Base-by-base conservation (phyloP, 768 basidiomycete species). In the Rhodosporidiobolus odoratus region DNA sequence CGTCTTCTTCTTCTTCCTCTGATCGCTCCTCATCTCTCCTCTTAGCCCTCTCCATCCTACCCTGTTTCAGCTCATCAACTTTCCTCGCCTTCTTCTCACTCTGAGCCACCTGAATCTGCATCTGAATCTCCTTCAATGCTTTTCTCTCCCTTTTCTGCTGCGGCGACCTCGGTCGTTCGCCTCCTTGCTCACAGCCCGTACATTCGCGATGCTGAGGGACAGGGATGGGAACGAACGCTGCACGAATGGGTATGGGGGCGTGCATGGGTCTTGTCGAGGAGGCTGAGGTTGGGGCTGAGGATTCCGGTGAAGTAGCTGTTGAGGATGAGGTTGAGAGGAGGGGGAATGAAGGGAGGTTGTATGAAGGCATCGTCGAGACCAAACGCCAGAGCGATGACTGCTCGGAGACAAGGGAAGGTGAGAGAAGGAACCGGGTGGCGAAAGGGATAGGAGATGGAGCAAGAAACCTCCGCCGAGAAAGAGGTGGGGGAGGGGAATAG, bases 291-390 rank as follows among this genome's bases (percentile, higher is more conserved):
- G 50, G 38, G 37, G 23, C 38, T 19, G 62, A 40, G 57, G 56
- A 48, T 37, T 19, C 19, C 35, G n/a, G 54, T 16, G 45, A 47
- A 27, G 54, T 2, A 15, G 32, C 53, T 48, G n/a, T 56, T 15
- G 52, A 53, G 35, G 35, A 7, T 19, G 34, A 37, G 40, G 32
- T 38, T 16, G 48, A 48, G 43, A 45, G 12, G 43, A 45, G n/a
- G 48, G 48, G 9, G 48, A 23, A 50, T 8, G 4, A 30, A 19
- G 63, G 54, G n/a, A 65, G 41, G 53, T 65, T 65, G 63, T 32
- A 65, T 4, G 63, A 41, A 1, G 63, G 63, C 63, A 65, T 65
- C 16, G n/a, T 3, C 5, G 16, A 17, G 25, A 30, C n/a, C n/a
- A n/a, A n/a, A n/a, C n/a, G n/a, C n/a, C n/a, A n/a, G 12, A 23